A percentile compares a stretch with the other conserved stretches of the same genome.
Conservation (phyloP, 2,329 filamentous ascomycete genomes). For the Colletotrichum musae region DNA sequence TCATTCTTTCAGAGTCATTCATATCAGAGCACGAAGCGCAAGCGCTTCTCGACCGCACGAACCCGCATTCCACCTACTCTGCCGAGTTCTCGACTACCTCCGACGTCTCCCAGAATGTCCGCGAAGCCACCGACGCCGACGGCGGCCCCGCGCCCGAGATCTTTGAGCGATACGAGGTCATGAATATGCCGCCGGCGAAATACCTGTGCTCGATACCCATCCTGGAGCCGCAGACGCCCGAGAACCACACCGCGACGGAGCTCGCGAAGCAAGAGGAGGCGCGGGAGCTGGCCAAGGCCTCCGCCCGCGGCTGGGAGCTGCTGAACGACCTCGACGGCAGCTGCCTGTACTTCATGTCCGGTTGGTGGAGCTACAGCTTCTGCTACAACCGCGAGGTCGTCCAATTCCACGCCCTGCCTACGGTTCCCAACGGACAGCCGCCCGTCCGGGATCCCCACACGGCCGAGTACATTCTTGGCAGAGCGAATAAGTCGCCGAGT, state of each 20-base stretch:
- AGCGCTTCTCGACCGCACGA: constrained; percentile 65
- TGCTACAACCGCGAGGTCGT: constrained; percentile 91
- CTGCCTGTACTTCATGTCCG: constrained; percentile 86
- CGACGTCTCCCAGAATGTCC: constrained; percentile 54
- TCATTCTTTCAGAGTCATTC: constrained; percentile 81
- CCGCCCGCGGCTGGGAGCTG: constrained; percentile 83
- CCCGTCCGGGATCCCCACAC: constrained; percentile 84
- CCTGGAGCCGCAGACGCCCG: constrained; percentile 69
- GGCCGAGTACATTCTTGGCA: constrained; percentile 83
- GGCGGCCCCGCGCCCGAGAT: constrained; percentile 46
- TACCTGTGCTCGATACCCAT: constrained; percentile 90
- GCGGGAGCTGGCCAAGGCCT: constrained; percentile 83
- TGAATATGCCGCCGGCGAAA: constrained; percentile 77
- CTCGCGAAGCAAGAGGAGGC: constrained; percentile 81
- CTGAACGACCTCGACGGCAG: constrained; percentile 82
- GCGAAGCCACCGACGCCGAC: constrained; percentile 52
- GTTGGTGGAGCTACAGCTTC: constrained; percentile 98
- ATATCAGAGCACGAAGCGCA: constrained; percentile 80
- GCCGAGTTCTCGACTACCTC: constrained; percentile 58
- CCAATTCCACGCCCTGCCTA: constrained; percentile 89
- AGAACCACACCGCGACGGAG: constrained; percentile 77
- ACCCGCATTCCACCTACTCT: constrained; percentile 55
- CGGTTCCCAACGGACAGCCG: constrained; percentile 75
- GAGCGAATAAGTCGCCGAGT: constrained; percentile 55
- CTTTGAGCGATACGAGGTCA: constrained; percentile 76